phyloP scores from a whole-genome alignment of 1,284 basidiomycete species.

The Rhizoctonia solani region DNA sequence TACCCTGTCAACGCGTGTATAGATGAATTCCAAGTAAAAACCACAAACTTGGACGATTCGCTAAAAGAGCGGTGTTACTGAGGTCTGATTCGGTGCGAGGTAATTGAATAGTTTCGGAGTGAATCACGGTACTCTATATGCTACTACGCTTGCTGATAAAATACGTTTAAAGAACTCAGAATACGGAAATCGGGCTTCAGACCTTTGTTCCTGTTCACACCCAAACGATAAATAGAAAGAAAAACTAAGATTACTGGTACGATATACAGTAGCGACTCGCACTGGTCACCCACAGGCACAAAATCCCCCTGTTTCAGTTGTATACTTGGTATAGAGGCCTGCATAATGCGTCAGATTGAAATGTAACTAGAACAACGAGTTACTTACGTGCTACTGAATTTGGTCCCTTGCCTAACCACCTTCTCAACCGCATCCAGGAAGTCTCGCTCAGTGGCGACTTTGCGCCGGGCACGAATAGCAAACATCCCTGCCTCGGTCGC shows the following conservation, averaged over 20 bases:
- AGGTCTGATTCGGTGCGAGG: too few species aligned
- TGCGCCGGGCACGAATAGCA: conserved; percentile 94
- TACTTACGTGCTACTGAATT: conserved; percentile 88
- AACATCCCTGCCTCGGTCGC: conserved; percentile 99
- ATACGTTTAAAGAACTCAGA: too few species aligned
- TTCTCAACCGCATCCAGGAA: conserved; percentile 99
- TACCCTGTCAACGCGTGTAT: too few species aligned
- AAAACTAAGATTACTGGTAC: conserved; percentile 25
- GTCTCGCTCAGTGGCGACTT: conserved; percentile 96
- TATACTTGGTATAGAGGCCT: conserved; percentile 52
- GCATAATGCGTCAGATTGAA: conserved; percentile 21
- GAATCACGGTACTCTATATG: too few species aligned
- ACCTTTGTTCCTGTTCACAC: too few species aligned
- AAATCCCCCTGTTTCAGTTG: conserved; percentile 39
- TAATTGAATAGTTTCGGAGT: too few species aligned
- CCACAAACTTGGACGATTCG: too few species aligned
- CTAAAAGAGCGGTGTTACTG: too few species aligned
- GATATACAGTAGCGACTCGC: conserved; percentile 29
- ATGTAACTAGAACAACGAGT: neutral
- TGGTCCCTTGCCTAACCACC: conserved; percentile 96
- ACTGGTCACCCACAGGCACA: conserved; percentile 9
- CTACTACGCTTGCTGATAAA: too few species aligned
- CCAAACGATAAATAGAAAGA: too few species aligned
- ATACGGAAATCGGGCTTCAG: too few species aligned
- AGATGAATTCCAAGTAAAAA: too few species aligned